Base-by-base conservation (phyloP, 2,329 filamentous ascomycete genomes). In the Chalara sp. region DNA sequence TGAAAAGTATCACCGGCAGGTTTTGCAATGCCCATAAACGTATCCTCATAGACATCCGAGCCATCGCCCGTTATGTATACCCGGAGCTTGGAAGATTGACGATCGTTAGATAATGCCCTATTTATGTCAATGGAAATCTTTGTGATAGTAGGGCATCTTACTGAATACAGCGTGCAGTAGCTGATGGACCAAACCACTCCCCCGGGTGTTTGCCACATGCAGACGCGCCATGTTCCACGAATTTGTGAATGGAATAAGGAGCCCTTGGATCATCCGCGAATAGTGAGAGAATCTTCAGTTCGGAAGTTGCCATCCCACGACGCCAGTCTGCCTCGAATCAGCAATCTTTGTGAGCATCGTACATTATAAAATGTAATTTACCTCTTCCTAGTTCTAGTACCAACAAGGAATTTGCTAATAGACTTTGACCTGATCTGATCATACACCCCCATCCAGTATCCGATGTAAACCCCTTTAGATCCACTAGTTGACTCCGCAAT, bases 371-470 rank as follows among this genome's bases (percentile, higher is more conserved):
- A n/a, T 21, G 21, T 21, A 21, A 52, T 60, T 56, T 75, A 90
- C 88, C 86, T 78, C 93, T 82, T 21, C 93, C 92, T 28, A 96
- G 72, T 39, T 79, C 75, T 45, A 91, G 72, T 50, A 87, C 77
- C 13, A 81, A 71, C 61, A 97, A 75, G 1, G 92, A 79, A 68
- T 97, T 99, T 43, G 92, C 92, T 41, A 99, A 74, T 30, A 99
- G 76, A 63, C 89, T 92, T 72, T 99, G 93, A 4, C 93, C 93
- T 5, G 92, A 96, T 53, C 93, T 78, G 61, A 99, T 97, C 93
- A 99, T 99, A 65, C 93, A 99, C 0, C 93, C 93, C 90, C 95
- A 99, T 47, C 93, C 93, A 7, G 89, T 91, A 67, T 99, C 93
- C 2, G 89, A 92, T 8, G 89, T 87, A 69, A 97, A 99, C 5